Percentiles rank a stretch among this genome's conserved stretches.
These are phyloP conservation scores for Apiotrichum gracile DNA, from an alignment of 1,284 basidiomycete species.

Conservation along the genomic window DNA sequence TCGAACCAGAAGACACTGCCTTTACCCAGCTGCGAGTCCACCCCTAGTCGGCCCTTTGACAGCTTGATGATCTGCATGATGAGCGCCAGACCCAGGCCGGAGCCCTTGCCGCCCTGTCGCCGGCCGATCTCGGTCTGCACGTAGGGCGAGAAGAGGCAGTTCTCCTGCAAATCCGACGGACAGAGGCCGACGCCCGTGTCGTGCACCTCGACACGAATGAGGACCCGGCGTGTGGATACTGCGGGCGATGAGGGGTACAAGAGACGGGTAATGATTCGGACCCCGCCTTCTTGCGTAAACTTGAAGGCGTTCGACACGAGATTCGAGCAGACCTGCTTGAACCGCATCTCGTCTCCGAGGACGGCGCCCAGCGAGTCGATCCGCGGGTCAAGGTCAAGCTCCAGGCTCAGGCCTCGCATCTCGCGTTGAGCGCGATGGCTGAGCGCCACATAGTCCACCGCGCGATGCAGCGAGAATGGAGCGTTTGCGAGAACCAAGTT, in stretches of 20 bases:
- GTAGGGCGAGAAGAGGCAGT: constrained; percentile 45
- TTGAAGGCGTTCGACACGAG: constrained; percentile 51
- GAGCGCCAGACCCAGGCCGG: constrained; percentile 62
- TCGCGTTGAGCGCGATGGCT: constrained; percentile 69
- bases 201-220: constrained; percentile 65
- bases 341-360: constrained; percentile 58
- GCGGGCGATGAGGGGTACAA: too few relatives aligned
- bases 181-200: constrained; percentile 76
- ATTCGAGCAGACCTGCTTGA: constrained; percentile 64
- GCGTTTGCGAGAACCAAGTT: constrained; percentile 40
- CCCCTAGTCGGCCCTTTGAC: constrained; percentile 69
- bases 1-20: constrained; percentile 44
- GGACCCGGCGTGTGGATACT: too few relatives aligned
- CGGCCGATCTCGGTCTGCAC: constrained; percentile 56
- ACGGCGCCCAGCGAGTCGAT: constrained; percentile 60
- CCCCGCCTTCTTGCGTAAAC: constrained; percentile 48
- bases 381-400: constrained; percentile 67
- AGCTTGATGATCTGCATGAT: constrained; percentile 59
- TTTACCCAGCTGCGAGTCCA: constrained; percentile 41
- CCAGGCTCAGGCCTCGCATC: constrained; percentile 62
- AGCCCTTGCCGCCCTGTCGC: constrained; percentile 79
- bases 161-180: constrained; percentile 61
- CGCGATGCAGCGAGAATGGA: constrained; percentile 78
- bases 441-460: constrained; percentile 71
- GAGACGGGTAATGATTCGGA: too few relatives aligned